Evolutionary conservation across 2,329 filamentous ascomycete species (phyloP), one percentile per base, ranked within the genome.

Genomic region (Cytospora chrysosperma): DNA sequence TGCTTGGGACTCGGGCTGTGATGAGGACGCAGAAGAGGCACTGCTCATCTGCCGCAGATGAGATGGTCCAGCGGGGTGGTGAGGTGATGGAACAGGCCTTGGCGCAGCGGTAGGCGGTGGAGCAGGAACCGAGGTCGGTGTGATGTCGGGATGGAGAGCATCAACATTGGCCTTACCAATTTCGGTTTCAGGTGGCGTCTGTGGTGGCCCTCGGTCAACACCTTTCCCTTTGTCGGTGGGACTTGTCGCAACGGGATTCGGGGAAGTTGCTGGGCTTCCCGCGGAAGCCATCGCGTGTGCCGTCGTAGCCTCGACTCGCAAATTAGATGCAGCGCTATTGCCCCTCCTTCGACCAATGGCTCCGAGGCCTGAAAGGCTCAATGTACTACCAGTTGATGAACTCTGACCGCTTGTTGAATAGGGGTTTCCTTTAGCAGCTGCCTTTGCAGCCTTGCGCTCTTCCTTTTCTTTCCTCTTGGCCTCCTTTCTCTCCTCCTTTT

Each of bases 401-500:
- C 76, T 79, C 26, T 78, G 74, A 2, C 78, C 76, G 64, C 77
- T 77, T 7, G 73, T 75, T 80, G 34, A 51, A 43, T 67, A 67
- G 2, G 65, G 82, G 72, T 32, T 74, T 70, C 65, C 78, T 53
- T 77, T 79, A 3, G 73, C 73, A 61, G 78, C 79, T 75, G 90
- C 93, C 73, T 88, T 91, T 27, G 87, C 84, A 10, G 83, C 84
- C 74, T 94, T 95, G 69, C 91, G 92, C 50, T 91, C 89, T 67
- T 92, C 91, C 75, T 96, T 96, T 65, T 92, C 90, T 61, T 86
- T 86, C 70, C 89, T 92, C 79, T 96, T 97, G 1, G 89, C 88
- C 64, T 94, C 90, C 72, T 96, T 97, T 28, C 83, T 84, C 0
- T 85, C 83, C 64, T 92, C 91, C 73, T 93, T 94, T 57, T 95